Evolutionary conservation across 768 basidiomycete genomes (phyloP).

Genomic region (Vararia minispora): DNA sequence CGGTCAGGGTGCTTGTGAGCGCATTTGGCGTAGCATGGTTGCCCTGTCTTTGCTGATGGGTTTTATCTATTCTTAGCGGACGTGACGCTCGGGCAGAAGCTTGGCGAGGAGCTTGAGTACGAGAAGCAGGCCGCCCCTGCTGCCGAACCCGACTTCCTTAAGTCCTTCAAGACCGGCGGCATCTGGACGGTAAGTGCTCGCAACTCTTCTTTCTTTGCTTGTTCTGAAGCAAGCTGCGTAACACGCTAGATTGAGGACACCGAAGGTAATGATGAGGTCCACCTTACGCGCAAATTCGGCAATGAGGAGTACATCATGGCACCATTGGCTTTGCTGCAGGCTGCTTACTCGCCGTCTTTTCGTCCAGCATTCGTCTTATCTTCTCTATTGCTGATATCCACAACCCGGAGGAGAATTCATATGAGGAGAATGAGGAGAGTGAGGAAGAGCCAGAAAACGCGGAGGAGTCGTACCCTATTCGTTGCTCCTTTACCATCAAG

Average conservation of each 20-base stretch:
- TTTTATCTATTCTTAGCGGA: constrained; percentile 40
- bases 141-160: constrained; percentile 63
- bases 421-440: constrained; percentile 25
- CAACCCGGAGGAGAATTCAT: constrained; percentile 25
- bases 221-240: background rate
- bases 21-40: background rate
- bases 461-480: constrained; percentile 52
- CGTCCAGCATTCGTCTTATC: constrained; percentile 66
- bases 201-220: background rate
- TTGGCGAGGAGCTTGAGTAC: constrained; percentile 76
- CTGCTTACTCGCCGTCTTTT: background rate
- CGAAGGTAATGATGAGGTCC: constrained; percentile 70
- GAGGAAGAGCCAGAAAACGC: constrained; percentile 30
- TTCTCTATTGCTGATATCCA: constrained; percentile 91
- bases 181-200: constrained; percentile 60
- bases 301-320: constrained; percentile 81
- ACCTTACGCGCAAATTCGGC: constrained; percentile 74
- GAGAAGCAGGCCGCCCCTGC: constrained; percentile 53
- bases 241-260: constrained; percentile 52
- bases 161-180: constrained; percentile 58
- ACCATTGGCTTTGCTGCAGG: background rate
- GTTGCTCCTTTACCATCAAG: constrained; percentile 72
- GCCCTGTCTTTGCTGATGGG: background rate
- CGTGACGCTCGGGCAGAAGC: constrained; percentile 58
- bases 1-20: constrained; percentile 35